A percentile compares a stretch with the other conserved stretches of the same genome.
phyloP scores from a whole-genome alignment of 2,329 filamentous ascomycete genomes.

The Rhynchosporium graminicola region DNA sequence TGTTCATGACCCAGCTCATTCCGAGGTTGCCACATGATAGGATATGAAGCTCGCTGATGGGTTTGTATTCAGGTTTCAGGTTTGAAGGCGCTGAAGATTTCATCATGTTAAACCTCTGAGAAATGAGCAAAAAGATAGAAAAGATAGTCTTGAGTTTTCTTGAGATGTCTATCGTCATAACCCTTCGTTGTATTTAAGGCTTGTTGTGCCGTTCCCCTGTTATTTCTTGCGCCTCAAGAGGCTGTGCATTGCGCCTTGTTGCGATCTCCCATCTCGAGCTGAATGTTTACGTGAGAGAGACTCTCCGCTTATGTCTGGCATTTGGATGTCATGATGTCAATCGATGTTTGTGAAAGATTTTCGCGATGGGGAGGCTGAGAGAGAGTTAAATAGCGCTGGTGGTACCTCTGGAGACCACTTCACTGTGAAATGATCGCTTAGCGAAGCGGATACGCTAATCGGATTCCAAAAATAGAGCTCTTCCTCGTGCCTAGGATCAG shows the following conservation, averaged over 20 bases:
- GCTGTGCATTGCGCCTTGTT: not conserved
- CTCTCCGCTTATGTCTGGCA: too few relatives aligned
- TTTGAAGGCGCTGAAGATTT: not conserved
- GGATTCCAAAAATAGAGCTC: too few relatives aligned
- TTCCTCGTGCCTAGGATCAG: too few relatives aligned
- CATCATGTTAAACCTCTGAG: not conserved
- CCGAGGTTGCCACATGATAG: slow-evolving; percentile 3
- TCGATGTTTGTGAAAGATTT: not conserved
- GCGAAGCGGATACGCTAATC: too few relatives aligned
- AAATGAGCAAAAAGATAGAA: not conserved
- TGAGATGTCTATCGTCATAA: not conserved
- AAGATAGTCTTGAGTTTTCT: too few relatives aligned
- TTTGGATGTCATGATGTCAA: not conserved
- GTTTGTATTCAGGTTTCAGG: not conserved
- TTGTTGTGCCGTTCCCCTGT: slow-evolving; percentile 1
- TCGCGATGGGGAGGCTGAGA: too few relatives aligned
- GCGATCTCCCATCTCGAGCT: too few relatives aligned
- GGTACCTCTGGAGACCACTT: too few relatives aligned
- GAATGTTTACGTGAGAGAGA: not conserved
- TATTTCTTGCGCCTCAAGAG: not conserved
- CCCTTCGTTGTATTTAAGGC: not conserved
- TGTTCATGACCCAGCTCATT: not conserved
- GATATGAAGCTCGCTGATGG: slow-evolving; percentile 8
- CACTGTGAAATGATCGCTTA: too few relatives aligned
- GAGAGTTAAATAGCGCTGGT: too few relatives aligned